Evolutionary conservation across 2,329 filamentous ascomycete species (phyloP), one percentile per base, ranked within the genome.

Genomic region (Byssochlamys sp.): DNA sequence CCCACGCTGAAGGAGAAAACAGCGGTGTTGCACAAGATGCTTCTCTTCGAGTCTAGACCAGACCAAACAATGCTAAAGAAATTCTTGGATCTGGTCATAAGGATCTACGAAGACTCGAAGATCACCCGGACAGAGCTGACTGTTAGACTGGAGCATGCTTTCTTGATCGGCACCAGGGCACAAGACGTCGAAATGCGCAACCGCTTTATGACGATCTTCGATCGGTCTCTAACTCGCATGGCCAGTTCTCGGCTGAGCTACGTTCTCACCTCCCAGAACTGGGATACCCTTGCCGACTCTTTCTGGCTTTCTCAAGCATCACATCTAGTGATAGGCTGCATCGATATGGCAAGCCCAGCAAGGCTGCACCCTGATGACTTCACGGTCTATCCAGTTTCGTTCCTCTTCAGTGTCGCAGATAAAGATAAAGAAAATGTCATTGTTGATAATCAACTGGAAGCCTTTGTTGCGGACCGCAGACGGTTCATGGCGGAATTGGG

Each of bases 1-100:
- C 94, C 94, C 0, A 99, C 94, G 0, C 81, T 99, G 1, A 99
- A 99, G 73, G 95, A 99, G 75, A 99, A 99, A 78, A 97, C 92
- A 0, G 95, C 95, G 1, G 94, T 99, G 1, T 77, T 99, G n/a
- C 91, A 95, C 67, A 99, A 99, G 76, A 99, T 99, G 94, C 78
- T 97, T 14, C 86, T 91, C 0, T 99, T 99, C 65, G 94, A 99
- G 73, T 85, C 89, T 58, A 84, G 94, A 45, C 77, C 82, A 28
- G 92, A 97, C 69, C 84, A 86, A 31, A 90, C 87, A 0, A 86
- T 99, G 76, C 80, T 99, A 58, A 91, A 87, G 64, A 92, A 92
- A 69, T 99, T 97, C 77, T 80, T 99, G 58, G 89, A 97, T 63
- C 84, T 99, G 27, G 94, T 99, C 27, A 95, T 99, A 65, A 86